Evolutionary conservation across 2,329 filamentous ascomycete genomes (phyloP).

Genomic region (Colletotrichum gigasporum): DNA sequence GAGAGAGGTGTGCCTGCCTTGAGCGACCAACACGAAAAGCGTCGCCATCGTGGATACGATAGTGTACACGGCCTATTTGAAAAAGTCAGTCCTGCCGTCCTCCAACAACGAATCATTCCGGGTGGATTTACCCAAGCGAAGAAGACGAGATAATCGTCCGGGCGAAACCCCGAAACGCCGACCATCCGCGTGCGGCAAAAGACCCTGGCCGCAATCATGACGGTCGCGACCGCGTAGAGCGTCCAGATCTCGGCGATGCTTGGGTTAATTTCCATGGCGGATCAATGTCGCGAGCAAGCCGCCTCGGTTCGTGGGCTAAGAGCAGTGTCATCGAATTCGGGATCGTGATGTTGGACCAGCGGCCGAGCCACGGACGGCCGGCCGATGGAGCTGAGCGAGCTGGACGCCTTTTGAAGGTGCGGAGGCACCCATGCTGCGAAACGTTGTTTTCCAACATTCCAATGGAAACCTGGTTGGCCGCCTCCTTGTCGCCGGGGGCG

Average conservation of each 20-base stretch:
- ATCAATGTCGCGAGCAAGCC: not conserved
- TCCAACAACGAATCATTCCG: no score
- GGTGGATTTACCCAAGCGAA: slow-evolving; percentile 38
- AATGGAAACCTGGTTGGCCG: no score
- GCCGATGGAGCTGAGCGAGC: not conserved
- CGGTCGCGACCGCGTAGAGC: slow-evolving; percentile 43
- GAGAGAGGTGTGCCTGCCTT: slow-evolving; percentile 40
- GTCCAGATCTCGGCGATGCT: slow-evolving; percentile 46
- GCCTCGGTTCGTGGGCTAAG: not conserved
- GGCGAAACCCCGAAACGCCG: slow-evolving; percentile 41
- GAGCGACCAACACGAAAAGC: slow-evolving; percentile 38
- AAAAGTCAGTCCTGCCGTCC: not conserved
- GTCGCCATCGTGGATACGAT: slow-evolving; percentile 11
- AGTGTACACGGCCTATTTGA: not conserved
- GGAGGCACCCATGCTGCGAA: not conserved
- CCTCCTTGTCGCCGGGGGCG: no score
- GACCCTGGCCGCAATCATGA: slow-evolving; percentile 42
- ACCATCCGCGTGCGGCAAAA: slow-evolving; percentile 45
- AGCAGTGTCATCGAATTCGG: not conserved
- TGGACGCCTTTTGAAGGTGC: not conserved
- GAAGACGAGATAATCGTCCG: slow-evolving; percentile 45
- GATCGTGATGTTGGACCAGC: not conserved
- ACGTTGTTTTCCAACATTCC: not conserved
- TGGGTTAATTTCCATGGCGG: slow-evolving; percentile 13
- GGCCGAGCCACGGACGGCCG: no score